Conservation (phyloP, 306 rosid species). For the Arachis stenosperma region DNA sequence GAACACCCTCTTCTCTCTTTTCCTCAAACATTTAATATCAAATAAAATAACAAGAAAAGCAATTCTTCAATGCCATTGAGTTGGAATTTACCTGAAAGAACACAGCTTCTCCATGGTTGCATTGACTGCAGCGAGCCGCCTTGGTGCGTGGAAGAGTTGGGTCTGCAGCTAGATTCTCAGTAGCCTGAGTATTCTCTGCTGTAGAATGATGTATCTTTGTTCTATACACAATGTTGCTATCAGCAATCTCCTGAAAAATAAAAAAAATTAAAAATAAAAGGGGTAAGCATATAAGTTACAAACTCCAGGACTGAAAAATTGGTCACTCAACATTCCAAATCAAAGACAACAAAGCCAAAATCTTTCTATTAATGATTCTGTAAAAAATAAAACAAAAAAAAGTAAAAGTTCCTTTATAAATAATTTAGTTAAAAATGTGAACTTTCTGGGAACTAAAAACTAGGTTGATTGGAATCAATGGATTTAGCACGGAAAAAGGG, state of each 20-base stretch:
- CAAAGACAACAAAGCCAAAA: not conserved
- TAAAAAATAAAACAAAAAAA: not conserved
- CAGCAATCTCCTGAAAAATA: constrained; percentile 83
- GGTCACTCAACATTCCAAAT: constrained; percentile 1
- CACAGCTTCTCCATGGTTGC: constrained; percentile 98
- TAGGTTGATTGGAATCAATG: not conserved
- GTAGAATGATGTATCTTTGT: constrained; percentile 90
- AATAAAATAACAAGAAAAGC: not conserved
- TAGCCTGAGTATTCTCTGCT: constrained; percentile 89
- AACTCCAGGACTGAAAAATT: constrained; percentile 18
- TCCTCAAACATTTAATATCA: constrained; percentile 3
- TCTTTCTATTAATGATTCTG: not conserved
- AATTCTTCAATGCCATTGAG: not conserved
- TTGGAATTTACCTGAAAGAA: constrained; percentile 77
- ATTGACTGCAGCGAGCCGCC: constrained; percentile 81
- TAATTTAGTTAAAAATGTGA: not conserved
- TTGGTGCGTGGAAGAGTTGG: constrained; percentile 99
- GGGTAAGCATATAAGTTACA: constrained; percentile 21
- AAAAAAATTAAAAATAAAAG: constrained; percentile 22
- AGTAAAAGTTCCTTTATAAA: not conserved
- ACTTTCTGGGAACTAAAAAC: not conserved
- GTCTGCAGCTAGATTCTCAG: constrained; percentile 95
- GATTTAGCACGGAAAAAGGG: not conserved
- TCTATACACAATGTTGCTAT: constrained; percentile 86
- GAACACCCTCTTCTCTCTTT: not conserved